Percentiles rank a stretch among this genome's conserved stretches.
phyloP scores from a whole-genome alignment of 2,329 filamentous ascomycete genomes.

The Colletotrichum limetticola region DNA sequence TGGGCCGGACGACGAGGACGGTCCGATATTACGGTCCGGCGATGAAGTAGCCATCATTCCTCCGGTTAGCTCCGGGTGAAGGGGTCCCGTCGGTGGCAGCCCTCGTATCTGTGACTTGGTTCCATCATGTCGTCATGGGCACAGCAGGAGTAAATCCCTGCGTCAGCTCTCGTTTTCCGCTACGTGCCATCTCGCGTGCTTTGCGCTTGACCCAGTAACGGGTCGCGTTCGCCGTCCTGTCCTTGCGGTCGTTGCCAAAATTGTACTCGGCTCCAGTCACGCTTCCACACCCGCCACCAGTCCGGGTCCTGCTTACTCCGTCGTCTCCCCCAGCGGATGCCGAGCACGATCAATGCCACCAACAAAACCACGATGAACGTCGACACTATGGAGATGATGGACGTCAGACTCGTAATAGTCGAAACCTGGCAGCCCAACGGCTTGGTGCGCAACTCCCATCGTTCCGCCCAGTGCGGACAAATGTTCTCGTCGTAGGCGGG shows the following conservation, averaged over 20 bases:
- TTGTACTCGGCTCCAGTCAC: constrained; percentile 4
- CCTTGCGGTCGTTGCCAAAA: neutral
- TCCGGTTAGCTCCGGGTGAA: constrained; percentile 84
- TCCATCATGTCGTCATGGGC: neutral
- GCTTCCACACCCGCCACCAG: constrained; percentile 38
- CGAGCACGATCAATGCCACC: constrained; percentile 36
- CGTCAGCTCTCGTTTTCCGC: neutral
- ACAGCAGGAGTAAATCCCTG: neutral
- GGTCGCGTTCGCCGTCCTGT: constrained; percentile 33
- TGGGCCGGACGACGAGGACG: constrained; percentile 48
- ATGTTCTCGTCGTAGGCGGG: constrained; percentile 61
- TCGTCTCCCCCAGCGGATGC: constrained; percentile 28
- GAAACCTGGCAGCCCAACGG: constrained; percentile 54
- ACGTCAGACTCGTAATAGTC: constrained; percentile 52
- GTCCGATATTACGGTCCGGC: constrained; percentile 70
- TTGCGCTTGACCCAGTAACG: constrained; percentile 35
- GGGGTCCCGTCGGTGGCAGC: neutral
- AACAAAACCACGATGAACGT: constrained; percentile 43
- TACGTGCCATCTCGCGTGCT: too few species aligned
- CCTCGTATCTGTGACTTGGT: constrained; percentile 12
- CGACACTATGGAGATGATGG: constrained; percentile 45
- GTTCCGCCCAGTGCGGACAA: constrained; percentile 61
- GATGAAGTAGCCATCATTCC: constrained; percentile 91
- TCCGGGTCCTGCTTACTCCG: constrained; percentile 26
- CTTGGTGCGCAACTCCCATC: constrained; percentile 53